Evolutionary conservation across 1,284 basidiomycete species (phyloP), one percentile per base, ranked within the genome.

Genomic region (Malassezia arunalokei): DNA sequence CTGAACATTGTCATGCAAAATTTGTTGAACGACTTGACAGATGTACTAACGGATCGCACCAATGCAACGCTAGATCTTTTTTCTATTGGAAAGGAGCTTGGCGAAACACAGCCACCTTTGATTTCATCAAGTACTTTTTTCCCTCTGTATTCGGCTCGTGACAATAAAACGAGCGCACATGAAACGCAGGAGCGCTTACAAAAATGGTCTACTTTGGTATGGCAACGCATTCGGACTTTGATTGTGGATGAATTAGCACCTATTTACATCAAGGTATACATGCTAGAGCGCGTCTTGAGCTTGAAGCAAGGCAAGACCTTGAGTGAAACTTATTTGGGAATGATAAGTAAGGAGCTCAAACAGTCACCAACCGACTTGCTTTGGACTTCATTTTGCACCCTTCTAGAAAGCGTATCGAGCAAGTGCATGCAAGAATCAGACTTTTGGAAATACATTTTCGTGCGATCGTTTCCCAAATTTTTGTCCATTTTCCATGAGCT

Each of bases 231-330:
- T 2, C 47, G 32, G 20, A 27, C 43, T n/a, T 37, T 55, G 8
- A 29, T 55, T 30, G 53, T 50, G 17, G 49, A 50, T 28, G 53
- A 55, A 35, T 40, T 50, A 28, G 31, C 47, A 20, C 27, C 53
- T 0, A 49, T 55, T 9, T 41, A 39, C 24, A 31, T 15, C 32
- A 55, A 55, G 17, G 47, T 50, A 2, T 31, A 55, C 5, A 31
- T 47, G 37, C 33, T 55, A 12, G 53, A 55, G 31, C 47, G 38
- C 14, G 48, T 50, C 9, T 31, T 55, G 3, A 24, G 15, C 20
- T 35, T 31, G 6, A 49, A 49, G 17, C 37, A 42, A 27, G 30
- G 41, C 7, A 12, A 30, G 32, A 27, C 33, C n/a, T 8, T 7
- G 11, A n/a, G 17, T 8, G 14, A 31, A 12, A 44, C 52, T 2